Conservation (phyloP, 2,329 filamentous ascomycete species). For the Fusarium euwallaceae region DNA sequence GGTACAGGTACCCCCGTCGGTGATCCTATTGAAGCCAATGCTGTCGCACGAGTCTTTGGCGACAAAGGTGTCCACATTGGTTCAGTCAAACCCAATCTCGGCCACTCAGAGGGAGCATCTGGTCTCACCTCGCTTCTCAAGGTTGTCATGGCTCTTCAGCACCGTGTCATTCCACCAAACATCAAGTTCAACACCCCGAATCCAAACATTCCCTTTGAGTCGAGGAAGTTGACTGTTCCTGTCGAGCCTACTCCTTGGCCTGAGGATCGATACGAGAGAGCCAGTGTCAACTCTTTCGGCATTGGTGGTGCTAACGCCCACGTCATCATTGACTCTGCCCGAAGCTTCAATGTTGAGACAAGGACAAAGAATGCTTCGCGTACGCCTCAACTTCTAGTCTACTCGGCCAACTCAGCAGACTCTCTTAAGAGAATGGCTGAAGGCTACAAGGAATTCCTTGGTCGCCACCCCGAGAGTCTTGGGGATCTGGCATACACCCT, state of each 20-base stretch:
- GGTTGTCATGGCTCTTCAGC: constrained; percentile 49
- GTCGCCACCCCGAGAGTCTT: constrained; percentile 16
- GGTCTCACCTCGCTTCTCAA: constrained; percentile 51
- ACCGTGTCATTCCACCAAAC: constrained; percentile 49
- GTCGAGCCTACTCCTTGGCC: constrained; percentile 45
- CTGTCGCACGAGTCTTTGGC: constrained; percentile 51
- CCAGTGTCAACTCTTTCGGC: background rate
- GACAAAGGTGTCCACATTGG: constrained; percentile 43
- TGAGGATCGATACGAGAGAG: constrained; percentile 16
- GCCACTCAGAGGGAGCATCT: constrained; percentile 52
- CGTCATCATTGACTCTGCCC: constrained; percentile 41
- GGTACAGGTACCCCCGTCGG: constrained; percentile 60
- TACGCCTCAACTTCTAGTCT: constrained; percentile 23
- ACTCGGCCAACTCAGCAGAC: constrained; percentile 26
- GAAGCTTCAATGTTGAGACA: constrained; percentile 4
- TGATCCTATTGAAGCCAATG: constrained; percentile 56
- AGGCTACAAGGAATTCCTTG: constrained; percentile 40
- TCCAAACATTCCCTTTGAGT: constrained; percentile 42
- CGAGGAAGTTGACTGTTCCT: constrained; percentile 46
- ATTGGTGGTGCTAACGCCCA: constrained; percentile 57
- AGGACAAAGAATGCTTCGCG: background rate
- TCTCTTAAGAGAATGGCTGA: constrained; percentile 27
- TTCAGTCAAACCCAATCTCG: constrained; percentile 55
- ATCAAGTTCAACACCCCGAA: constrained; percentile 49
- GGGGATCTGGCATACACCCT: constrained; percentile 51